Base-by-base conservation (phyloP, 2,329 filamentous ascomycete genomes). In the Escovopsis sp. region DNA sequence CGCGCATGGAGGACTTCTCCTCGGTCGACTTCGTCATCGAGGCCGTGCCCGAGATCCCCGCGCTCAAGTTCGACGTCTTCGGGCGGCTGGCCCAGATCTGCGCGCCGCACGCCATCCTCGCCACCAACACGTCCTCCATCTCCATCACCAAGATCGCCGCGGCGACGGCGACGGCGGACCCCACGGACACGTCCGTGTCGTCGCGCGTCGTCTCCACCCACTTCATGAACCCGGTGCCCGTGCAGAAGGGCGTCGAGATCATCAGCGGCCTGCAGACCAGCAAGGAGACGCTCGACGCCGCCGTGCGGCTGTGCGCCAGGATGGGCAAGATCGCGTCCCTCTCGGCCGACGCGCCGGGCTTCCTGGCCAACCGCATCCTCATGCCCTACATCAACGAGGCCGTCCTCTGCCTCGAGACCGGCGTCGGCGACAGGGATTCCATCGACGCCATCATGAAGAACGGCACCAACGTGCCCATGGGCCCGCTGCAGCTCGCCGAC, bases 351-450 rank as follows among this genome's bases (percentile, higher is more conserved):
- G 76, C 82, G 0, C 90, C 90, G 0, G 90, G 90, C 2, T 98
- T 98, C 65, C 66, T 98, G 17, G 90, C 90, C 23, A 98, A 98
- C 57, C 72, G 90, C 9, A 98, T 98, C 41, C 64, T 98, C 40
- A 98, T 98, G 90, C 90, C 90, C 0, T 98, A 98, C 56, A 94
- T 98, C 65, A 98, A 98, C 56, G 90, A 98, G 62, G 90, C 92
- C 8, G 69, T 98, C 47, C 88, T 94, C 44, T 98, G 90, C 58
- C 67, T 98, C 12, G 90, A 98, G 62, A 94, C 90, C 0, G 83
- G 84, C 3, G 76, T 98, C 1, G 90, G 90, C 14, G 71, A 74
- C 43, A 79, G 82, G 47, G 87, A 96, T 51, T 82, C 88, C 43
- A 98, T 98, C 45, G 90, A 98, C 53, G 78, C 72, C 44, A 98